Conservation (phyloP, 2,329 filamentous ascomycete species). For the Thermothelomyces thermophilus region DNA sequence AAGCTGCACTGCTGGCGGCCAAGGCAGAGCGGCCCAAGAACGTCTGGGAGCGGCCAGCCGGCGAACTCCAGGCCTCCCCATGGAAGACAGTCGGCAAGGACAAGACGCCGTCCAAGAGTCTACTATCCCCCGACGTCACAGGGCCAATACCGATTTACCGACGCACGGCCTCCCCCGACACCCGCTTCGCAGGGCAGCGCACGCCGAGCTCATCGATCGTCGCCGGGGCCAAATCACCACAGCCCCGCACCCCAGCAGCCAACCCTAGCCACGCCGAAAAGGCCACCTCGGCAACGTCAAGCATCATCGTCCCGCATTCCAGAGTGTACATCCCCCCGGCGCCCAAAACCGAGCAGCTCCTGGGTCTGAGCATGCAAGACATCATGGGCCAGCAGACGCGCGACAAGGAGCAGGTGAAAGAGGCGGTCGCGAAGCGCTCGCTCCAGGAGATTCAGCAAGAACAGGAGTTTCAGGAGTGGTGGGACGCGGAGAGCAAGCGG, state of each 20-base stretch:
- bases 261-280: slow-evolving; percentile 27
- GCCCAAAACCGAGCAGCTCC: slow-evolving; percentile 54
- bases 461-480: slow-evolving; percentile 95
- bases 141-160: slow-evolving; percentile 31
- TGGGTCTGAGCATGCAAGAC: slow-evolving; percentile 73
- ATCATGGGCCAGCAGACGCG: slow-evolving; percentile 83
- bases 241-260: not conserved
- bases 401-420: slow-evolving; percentile 75
- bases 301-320: slow-evolving; percentile 50
- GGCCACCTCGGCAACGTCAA: not conserved
- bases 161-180: slow-evolving; percentile 55
- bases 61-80: slow-evolving; percentile 43
- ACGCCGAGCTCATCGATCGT: slow-evolving; percentile 17
- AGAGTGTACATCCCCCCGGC: slow-evolving; percentile 53
- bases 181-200: slow-evolving; percentile 54
- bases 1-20: slow-evolving; percentile 15
- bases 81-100: slow-evolving; percentile 55
- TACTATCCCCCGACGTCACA: slow-evolving; percentile 38
- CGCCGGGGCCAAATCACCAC: slow-evolving; percentile 13
- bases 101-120: slow-evolving; percentile 42
- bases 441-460: slow-evolving; percentile 94
- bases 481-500: slow-evolving; percentile 75
- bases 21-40: slow-evolving; percentile 29
- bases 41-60: slow-evolving; percentile 39
- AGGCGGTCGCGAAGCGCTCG: slow-evolving; percentile 80